Conservation (phyloP, 2,329 filamentous ascomycete species). For the Pseudogymnoascus sp. region DNA sequence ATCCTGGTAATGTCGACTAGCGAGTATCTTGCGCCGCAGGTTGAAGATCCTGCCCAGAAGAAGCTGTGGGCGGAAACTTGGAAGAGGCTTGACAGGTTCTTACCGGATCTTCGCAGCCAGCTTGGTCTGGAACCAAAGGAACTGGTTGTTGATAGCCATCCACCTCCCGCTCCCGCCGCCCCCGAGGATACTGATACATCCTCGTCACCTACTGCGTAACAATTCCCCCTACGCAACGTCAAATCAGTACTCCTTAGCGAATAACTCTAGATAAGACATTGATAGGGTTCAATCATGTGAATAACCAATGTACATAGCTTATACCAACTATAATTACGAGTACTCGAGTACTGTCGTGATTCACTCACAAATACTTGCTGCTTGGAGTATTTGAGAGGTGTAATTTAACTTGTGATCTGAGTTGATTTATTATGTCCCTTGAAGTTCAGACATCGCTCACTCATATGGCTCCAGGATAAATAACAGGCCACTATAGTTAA, state of each 20-base stretch:
- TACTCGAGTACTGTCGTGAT: not conserved
- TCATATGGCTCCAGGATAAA: too few species aligned
- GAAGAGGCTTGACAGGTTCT: conserved; percentile 59
- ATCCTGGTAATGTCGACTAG: conserved; percentile 90
- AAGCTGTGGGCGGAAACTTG: conserved; percentile 56
- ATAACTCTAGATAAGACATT: not conserved
- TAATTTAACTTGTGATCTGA: too few species aligned
- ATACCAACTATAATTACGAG: not conserved
- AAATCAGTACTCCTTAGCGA: not conserved
- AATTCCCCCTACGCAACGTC: not conserved
- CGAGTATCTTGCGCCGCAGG: conserved; percentile 71
- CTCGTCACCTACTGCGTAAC: not conserved
- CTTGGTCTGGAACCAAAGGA: conserved; percentile 41
- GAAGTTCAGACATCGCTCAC: too few species aligned
- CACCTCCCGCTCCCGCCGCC: not conserved
- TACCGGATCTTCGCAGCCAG: conserved; percentile 53
- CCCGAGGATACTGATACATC: not conserved
- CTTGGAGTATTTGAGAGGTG: not conserved
- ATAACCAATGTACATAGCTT: conserved; percentile 3
- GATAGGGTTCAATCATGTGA: not conserved
- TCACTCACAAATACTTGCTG: not conserved
- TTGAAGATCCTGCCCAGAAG: conserved; percentile 46
- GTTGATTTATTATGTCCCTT: too few species aligned
- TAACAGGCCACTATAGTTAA: too few species aligned
- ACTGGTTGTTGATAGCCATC: not conserved